Base-by-base conservation (phyloP, 495 filamentous ascomycete genomes). In the Parathielavia appendiculata region DNA sequence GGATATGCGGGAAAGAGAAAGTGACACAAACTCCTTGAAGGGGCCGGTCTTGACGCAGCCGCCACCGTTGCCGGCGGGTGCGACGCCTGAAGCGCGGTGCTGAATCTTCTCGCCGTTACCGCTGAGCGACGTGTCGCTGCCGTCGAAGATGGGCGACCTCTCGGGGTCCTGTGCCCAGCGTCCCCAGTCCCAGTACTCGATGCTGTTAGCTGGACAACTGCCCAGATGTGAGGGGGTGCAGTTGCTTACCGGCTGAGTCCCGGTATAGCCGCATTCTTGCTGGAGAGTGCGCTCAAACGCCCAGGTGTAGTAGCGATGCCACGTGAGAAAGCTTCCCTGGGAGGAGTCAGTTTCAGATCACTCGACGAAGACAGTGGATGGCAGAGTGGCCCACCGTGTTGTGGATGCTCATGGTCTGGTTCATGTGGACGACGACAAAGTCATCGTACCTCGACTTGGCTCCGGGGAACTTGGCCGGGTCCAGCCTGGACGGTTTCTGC, bases 281-380 rank as follows among this genome's bases (percentile, higher is more conserved):
- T 79, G 74, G 20, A 90, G 76, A 0, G 80, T 81, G 58, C 82
- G 74, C 65, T 90, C 87, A 61, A 83, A 88, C 4, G 75, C 68
- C 69, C 73, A 83, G 45, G 79, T 76, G 65, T 81, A 90, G 66
- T 87, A 86, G 12, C 87, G 76, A 67, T 90, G 88, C 85, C 86
- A 91, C 16, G 82, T 71, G 16, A 89, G 71, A 70, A 91, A 87
- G 59, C 77, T 81, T 4, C 83, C 85, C 75, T 67, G 72, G 22
- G 26, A 7, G 41, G 9, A 9, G 20, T 64, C 16, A 59, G 59
- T 12, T 7, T 17, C 20, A 2, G 14, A 1, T 13, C n/a, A n/a
- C n/a, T n/a, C n/a, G n/a, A n/a, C n/a, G n/a, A n/a, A 17, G 11
- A 7, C 1, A 10, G 16, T 4, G 14, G 11, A 19, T 8, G n/a